Percentiles rank a stretch among this genome's conserved stretches.
Evolutionary conservation across 192 early-diverging fungal species (phyloP).

Genomic region (Coemansia sp.): DNA sequence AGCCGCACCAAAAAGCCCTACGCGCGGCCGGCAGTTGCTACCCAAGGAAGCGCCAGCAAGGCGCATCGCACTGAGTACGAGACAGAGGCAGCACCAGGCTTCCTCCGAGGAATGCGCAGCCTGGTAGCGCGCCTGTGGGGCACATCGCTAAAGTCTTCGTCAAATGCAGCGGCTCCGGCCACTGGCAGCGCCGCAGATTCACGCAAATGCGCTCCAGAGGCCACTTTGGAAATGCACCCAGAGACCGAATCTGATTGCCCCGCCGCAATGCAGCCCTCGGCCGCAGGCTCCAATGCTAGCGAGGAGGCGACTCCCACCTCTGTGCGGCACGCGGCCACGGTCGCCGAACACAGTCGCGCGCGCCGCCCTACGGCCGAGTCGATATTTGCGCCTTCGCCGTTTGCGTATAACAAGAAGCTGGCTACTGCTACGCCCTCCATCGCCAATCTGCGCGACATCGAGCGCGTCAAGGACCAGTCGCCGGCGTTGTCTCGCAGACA

Average conservation of each 20-base stretch:
- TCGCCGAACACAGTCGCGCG: conserved; percentile 14
- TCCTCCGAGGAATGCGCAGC: conserved; percentile 52
- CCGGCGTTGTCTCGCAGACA: conserved; percentile 42
- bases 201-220: conserved; percentile 6
- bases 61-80: conserved; percentile 9
- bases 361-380: conserved; percentile 42
- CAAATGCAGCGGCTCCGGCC: neutral
- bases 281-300: neutral
- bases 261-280: neutral
- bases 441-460: conserved; percentile 44
- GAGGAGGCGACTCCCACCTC: neutral
- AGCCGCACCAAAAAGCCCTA: conserved; percentile 53
- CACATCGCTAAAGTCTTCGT: conserved; percentile 33
- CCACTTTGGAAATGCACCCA: neutral
- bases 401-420: conserved; percentile 54
- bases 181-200: neutral
- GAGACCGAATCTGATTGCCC: neutral
- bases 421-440: conserved; percentile 45
- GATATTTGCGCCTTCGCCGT: conserved; percentile 46
- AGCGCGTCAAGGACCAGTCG: conserved; percentile 23
- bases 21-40: conserved; percentile 4
- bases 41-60: neutral
- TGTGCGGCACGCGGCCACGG: conserved; percentile 20
- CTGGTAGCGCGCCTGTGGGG: conserved; percentile 51
- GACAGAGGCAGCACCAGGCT: conserved; percentile 23